These are phyloP conservation scores for Boletus patriciae DNA, from an alignment of 768 basidiomycete species.

Conservation along the genomic window DNA sequence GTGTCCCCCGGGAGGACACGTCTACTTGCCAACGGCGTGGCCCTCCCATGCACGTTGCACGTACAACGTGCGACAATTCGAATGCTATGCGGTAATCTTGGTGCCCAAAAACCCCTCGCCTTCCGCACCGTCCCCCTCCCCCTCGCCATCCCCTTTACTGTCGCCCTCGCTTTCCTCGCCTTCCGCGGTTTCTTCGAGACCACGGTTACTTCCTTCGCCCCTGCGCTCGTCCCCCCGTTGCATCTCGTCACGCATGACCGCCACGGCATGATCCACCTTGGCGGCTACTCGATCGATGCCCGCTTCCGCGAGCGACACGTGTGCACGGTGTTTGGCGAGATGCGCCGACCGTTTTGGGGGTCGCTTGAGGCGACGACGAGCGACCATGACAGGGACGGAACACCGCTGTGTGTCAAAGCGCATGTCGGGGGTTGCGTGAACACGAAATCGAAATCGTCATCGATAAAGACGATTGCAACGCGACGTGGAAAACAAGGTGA, in stretches of 20 bases:
- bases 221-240: slow-evolving; percentile 58
- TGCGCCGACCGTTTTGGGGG: slow-evolving; percentile 81
- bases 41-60: background rate
- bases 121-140: slow-evolving; percentile 30
- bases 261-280: slow-evolving; percentile 84
- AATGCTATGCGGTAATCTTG: slow-evolving; percentile 22
- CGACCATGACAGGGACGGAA: slow-evolving; percentile 96
- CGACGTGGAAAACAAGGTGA: background rate
- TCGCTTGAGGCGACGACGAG: slow-evolving; percentile 85
- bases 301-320: slow-evolving; percentile 81
- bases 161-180: slow-evolving; percentile 30
- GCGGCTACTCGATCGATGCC: slow-evolving; percentile 85
- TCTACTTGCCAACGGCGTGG: background rate
- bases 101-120: slow-evolving; percentile 32
- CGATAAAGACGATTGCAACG: background rate
- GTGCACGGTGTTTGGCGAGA: slow-evolving; percentile 75
- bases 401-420: slow-evolving; percentile 58
- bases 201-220: slow-evolving; percentile 14
- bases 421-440: background rate
- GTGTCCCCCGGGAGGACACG: background rate
- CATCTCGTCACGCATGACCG: slow-evolving; percentile 76
- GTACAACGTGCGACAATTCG: background rate
- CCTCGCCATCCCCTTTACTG: slow-evolving; percentile 18
- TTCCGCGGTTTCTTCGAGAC: slow-evolving; percentile 24
- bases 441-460: background rate